Evolutionary conservation across 352 stramenopile species (phyloP).

Genomic region (Blastocystis sp.): DNA sequence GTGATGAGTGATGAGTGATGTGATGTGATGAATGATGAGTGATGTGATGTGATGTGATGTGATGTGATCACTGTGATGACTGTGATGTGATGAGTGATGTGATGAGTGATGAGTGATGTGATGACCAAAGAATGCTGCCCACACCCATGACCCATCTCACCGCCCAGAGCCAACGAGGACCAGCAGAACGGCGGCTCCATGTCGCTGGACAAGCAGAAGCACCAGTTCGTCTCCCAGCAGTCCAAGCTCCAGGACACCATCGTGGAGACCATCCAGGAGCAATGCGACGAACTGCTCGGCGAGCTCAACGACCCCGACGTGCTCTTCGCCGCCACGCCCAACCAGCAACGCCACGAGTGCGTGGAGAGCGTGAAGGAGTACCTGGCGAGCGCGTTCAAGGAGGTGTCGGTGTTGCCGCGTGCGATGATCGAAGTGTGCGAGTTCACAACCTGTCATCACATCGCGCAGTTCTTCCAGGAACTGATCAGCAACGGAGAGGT

Average conservation of each 20-base stretch:
- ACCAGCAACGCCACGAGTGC: constrained; percentile 55
- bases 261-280: constrained; percentile 7
- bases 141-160: no score
- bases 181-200: neutral
- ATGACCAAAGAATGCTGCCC: no score
- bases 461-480: constrained; percentile 55
- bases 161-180: constrained; percentile 20
- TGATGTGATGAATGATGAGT: no score
- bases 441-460: constrained; percentile 48
- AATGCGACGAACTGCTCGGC: constrained; percentile 6
- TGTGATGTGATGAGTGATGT: no score
- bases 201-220: constrained; percentile 44
- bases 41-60: no score
- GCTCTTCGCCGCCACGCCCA: neutral
- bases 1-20: no score
- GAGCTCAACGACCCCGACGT: neutral
- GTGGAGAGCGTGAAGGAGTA: constrained; percentile 6
- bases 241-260: constrained; percentile 21
- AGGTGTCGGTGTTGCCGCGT: constrained; percentile 1
- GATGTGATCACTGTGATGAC: no score
- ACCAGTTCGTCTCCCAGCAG: constrained; percentile 39
- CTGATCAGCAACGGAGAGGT: constrained; percentile 31
- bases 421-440: constrained; percentile 41
- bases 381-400: neutral
- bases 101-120: no score